Base-by-base conservation (phyloP, 2,329 filamentous ascomycete genomes). In the Fusarium sp. region DNA sequence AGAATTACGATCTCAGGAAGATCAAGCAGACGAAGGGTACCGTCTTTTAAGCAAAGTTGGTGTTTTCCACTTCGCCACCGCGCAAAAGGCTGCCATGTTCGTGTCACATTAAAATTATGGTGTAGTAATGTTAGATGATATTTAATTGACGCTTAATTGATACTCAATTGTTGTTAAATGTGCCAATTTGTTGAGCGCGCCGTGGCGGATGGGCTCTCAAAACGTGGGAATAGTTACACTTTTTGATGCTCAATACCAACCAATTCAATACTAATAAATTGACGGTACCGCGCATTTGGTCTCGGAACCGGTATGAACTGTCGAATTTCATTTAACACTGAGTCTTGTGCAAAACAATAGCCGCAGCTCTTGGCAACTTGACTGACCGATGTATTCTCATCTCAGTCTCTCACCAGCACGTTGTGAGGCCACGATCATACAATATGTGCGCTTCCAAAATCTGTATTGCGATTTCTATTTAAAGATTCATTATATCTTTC, bases 11-110 rank as follows among this genome's bases (percentile, higher is more conserved):
- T 59, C 75, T 88, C 12, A 80, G 76, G 65, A 83, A 84, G 76
- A 77, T 83, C 20, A 77, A 80, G 41, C 85, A 88, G 76, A 82
- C 81, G 10, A 86, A 85, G 79, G 86, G 86, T 47, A 80, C 74
- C 6, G 81, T 88, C 6, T 86, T 86, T 63, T 87, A 82, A 74
- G 22, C n/a, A n/a, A n/a, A n/a, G n/a, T n/a, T n/a, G n/a, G n/a
- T n/a, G n/a, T n/a, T n/a, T n/a, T n/a, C n/a, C n/a, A n/a, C n/a
- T n/a, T n/a, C n/a, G n/a, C n/a, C n/a, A n/a, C n/a, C n/a, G n/a
- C n/a, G n/a, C n/a, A n/a, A n/a, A n/a, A n/a, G n/a, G n/a, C n/a
- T n/a, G n/a, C n/a, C n/a, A n/a, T n/a, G 9, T 8, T 8, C 32
- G 18, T 8, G 30, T 7, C 24, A 15, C 12, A 2, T 24, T 34